Base-by-base conservation (phyloP, 148 eudicot species). In the Nepenthes gracilis region DNA sequence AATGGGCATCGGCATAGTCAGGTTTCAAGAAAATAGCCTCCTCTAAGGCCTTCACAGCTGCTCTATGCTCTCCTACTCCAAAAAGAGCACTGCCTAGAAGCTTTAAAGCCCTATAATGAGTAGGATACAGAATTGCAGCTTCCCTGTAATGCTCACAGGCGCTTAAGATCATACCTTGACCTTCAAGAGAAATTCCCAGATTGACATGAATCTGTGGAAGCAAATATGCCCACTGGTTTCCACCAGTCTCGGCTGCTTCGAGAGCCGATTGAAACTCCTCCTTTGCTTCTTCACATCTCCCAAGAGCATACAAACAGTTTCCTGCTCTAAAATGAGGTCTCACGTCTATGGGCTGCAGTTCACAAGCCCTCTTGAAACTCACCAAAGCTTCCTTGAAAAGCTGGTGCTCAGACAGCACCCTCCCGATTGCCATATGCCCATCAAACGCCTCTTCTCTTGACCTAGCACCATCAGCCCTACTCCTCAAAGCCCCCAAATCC, bases 71-170 rank as follows among this genome's bases (percentile, higher is more conserved):
- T 5, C 96, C 97, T n/a, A 87, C 96, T 47, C 97, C 97, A 51
- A 91, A 85, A 11, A 91, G 71, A 55, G 96, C 97, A 85, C 97
- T 87, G 36, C 97, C 97, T 81, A 91, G 78, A 53, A 87, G 87
- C 78, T 91, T 91, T 68, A 91, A 82, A 65, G 97, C 96, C 67
- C 97, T 74, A 72, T 81, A 88, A 80, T 92, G 97, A 60, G 93
- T 87, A 35, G 96, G 96, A 64, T 93, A 88, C 74, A 87, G 74
- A 52, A 92, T 92, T n/a, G 96, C 96, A 74, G 97, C 93, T 63
- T 92, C 96, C 60, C 96, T 77, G 65, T 92, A 92, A 77, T 92
- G 97, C 68, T 92, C 96, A 83, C 97, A 92, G 65, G 93, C 90
- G 79, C 97, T 78, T 58, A 92, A 58, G 60, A 92, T 83, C 93